Conservation (phyloP, 768 basidiomycete species). For the Kwoniella europaea region DNA sequence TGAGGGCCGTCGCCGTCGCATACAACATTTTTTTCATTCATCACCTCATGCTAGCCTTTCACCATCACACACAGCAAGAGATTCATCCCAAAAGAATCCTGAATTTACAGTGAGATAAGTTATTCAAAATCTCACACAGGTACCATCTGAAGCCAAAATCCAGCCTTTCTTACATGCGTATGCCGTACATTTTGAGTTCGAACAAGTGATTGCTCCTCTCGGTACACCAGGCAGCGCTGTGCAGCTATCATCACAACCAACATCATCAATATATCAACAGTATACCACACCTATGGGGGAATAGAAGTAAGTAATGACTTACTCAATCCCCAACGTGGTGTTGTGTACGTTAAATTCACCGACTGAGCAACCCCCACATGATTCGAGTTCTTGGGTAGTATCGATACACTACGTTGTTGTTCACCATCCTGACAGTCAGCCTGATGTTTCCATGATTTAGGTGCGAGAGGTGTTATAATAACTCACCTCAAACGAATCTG, state of each 20-base stretch:
- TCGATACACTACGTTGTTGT: slow-evolving; percentile 14
- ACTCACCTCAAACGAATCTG: slow-evolving; percentile 21
- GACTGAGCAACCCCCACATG: slow-evolving; percentile 11
- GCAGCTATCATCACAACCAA: slow-evolving; percentile 11
- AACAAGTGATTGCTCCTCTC: slow-evolving; percentile 26
- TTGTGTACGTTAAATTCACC: slow-evolving; percentile 7
- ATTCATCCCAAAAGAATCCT: not conserved
- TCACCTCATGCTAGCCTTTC: too few relatives aligned
- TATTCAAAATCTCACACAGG: slow-evolving; percentile 5
- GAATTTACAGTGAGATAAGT: not conserved
- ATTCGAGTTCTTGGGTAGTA: slow-evolving; percentile 10
- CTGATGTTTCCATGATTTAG: too few relatives aligned
- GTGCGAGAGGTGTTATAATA: too few relatives aligned
- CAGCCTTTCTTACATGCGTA: slow-evolving; percentile 27
- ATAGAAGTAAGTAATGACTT: not conserved
- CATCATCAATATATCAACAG: not conserved
- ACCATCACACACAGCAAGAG: not conserved
- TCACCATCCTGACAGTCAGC: too few relatives aligned
- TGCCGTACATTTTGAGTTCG: slow-evolving; percentile 16
- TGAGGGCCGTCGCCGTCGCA: too few relatives aligned
- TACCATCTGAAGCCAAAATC: slow-evolving; percentile 7
- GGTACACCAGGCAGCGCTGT: slow-evolving; percentile 20
- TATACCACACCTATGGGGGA: not conserved
- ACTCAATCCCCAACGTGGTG: slow-evolving; percentile 7
- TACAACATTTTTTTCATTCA: too few relatives aligned